Evolutionary conservation across 305 asterid genomes (phyloP).

Genomic region (Stenogyne calaminthoides): DNA sequence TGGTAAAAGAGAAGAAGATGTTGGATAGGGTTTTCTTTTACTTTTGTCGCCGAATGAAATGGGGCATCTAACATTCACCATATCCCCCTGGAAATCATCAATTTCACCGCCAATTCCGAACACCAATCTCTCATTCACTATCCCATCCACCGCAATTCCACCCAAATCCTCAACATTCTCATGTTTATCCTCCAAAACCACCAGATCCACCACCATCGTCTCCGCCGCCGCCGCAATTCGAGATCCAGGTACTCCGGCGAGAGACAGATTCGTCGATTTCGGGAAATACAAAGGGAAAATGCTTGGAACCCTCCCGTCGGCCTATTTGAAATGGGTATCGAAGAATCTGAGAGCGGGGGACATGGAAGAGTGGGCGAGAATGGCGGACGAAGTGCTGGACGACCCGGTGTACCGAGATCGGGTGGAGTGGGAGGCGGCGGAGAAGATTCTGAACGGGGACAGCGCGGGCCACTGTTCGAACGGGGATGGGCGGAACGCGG

Average conservation of each 20-base stretch:
- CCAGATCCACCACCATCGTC: neutral
- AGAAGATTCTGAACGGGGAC: constrained; percentile 59
- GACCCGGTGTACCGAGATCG: constrained; percentile 77
- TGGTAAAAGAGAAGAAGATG: neutral
- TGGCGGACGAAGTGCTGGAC: constrained; percentile 66
- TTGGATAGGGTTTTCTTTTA: neutral
- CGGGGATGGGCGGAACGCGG: constrained; percentile 32
- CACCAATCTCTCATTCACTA: constrained; percentile 10
- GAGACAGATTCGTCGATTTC: constrained; percentile 69
- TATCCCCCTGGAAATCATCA: constrained; percentile 17
- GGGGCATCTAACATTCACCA: constrained; percentile 13
- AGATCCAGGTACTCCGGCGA: constrained; percentile 40
- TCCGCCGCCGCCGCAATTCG: neutral
- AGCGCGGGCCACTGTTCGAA: constrained; percentile 19
- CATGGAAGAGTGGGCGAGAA: constrained; percentile 73
- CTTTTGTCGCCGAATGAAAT: neutral
- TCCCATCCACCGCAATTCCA: neutral
- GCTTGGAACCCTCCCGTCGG: constrained; percentile 82
- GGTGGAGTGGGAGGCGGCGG: constrained; percentile 82
- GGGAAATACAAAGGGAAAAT: constrained; percentile 75
- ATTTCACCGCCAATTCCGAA: neutral
- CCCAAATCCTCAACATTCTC: constrained; percentile 5
- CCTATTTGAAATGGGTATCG: constrained; percentile 75
- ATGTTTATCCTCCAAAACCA: constrained; percentile 8
- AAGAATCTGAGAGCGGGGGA: constrained; percentile 69